Evolutionary conservation across 2,329 filamentous ascomycete genomes (phyloP).

Genomic region (Diplodia seriata): DNA sequence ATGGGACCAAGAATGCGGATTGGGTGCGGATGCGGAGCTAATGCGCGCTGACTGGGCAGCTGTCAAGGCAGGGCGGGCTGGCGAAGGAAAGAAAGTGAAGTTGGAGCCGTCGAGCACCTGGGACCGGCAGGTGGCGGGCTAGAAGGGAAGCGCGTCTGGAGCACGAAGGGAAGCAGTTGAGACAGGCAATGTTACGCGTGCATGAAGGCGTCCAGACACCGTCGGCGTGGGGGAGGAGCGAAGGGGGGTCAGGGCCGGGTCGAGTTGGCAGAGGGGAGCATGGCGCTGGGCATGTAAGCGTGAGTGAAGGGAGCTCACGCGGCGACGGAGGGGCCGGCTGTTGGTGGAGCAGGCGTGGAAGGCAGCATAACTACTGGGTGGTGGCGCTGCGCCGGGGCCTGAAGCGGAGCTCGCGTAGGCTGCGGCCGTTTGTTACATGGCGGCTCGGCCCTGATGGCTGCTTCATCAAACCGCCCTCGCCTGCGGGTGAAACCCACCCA

Average conservation of each 20-base stretch:
- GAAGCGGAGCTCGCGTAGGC: slow-evolving; percentile 10
- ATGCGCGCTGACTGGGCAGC: slow-evolving; percentile 21
- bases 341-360: not conserved
- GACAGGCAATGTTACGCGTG: slow-evolving; percentile 23
- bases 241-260: not conserved
- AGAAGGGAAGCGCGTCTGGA: not conserved
- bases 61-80: slow-evolving; percentile 5
- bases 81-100: slow-evolving; percentile 20
- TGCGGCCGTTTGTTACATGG: not conserved
- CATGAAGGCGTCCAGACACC: not conserved
- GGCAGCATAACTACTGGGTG: not conserved
- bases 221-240: not conserved
- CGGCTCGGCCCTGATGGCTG: not conserved
- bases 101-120: not conserved
- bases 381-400: slow-evolving; percentile 7
- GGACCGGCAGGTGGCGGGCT: slow-evolving; percentile 21
- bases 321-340: too few species aligned
- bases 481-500: slow-evolving; percentile 20
- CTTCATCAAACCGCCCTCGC: slow-evolving; percentile 8
- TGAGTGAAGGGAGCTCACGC: not conserved
- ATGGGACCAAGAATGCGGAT: slow-evolving; percentile 24
- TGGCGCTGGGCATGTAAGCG: not conserved
- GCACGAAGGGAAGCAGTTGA: slow-evolving; percentile 13
- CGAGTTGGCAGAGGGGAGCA: not conserved
- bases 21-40: slow-evolving; percentile 26